These are phyloP conservation scores for Astrothelium macrocarpum DNA, from an alignment of 495 filamentous ascomycete species.

Conservation along the genomic window DNA sequence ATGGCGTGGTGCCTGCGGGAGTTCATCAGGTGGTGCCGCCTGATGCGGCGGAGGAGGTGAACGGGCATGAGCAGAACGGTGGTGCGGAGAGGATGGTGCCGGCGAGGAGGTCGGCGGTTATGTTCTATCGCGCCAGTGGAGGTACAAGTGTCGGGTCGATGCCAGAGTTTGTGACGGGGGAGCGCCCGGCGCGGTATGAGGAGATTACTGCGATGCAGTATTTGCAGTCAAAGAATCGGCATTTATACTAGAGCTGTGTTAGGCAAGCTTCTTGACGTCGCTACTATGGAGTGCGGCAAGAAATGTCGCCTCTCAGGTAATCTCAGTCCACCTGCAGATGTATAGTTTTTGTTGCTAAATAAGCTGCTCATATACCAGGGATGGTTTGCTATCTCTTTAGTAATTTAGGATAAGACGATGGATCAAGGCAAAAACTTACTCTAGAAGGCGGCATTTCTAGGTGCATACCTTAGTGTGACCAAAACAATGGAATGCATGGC, in stretches of 20 bases:
- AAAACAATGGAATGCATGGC: no score
- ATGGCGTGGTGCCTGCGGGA: slow-evolving; percentile 8
- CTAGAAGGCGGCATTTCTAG: no score
- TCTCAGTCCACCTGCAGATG: no score
- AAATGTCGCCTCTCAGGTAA: no score
- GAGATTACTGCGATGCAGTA: background rate
- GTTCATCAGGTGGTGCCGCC: background rate
- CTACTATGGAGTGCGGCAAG: no score
- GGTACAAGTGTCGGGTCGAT: background rate
- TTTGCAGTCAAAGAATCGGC: background rate
- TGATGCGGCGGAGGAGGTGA: background rate
- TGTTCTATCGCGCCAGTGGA: background rate
- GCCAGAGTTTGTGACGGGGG: background rate
- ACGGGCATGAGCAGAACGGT: background rate
- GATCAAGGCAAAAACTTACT: no score
- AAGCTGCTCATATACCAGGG: no score
- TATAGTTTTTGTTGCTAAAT: no score
- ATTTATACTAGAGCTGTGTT: background rate
- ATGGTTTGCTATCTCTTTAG: no score
- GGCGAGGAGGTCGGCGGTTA: background rate
- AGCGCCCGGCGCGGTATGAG: background rate
- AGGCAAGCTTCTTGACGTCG: no score
- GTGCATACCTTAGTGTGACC: no score
- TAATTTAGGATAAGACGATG: no score
- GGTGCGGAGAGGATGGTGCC: background rate